A percentile compares a stretch with the other conserved stretches of the same genome.
Conservation (phyloP, 192 early-diverging fungal genomes). For the Coemansia sp. region DNA sequence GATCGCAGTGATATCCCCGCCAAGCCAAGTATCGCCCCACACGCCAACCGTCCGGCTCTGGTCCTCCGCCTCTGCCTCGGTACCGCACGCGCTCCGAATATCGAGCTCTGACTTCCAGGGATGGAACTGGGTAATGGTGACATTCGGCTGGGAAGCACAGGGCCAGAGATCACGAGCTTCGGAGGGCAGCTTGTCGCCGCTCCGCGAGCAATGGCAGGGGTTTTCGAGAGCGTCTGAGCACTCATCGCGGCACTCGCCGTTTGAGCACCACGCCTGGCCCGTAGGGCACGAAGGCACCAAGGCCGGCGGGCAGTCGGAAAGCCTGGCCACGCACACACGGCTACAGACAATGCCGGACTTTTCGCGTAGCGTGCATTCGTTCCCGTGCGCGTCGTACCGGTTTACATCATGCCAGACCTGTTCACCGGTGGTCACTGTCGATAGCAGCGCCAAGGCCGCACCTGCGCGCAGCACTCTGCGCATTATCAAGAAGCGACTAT, state of each 20-base stretch:
- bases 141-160: slow-evolving; percentile 23
- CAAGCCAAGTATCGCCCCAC: slow-evolving; percentile 20
- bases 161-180: slow-evolving; percentile 12
- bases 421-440: no score
- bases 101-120: slow-evolving; percentile 25
- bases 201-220: slow-evolving; percentile 42
- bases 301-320: slow-evolving; percentile 23
- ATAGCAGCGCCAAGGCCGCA: no score
- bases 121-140: slow-evolving; percentile 43
- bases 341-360: slow-evolving; percentile 32
- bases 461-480: no score
- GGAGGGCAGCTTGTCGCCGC: slow-evolving; percentile 16
- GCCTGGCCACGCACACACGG: slow-evolving; percentile 32
- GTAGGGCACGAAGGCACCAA: slow-evolving; percentile 31
- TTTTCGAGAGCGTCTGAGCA: slow-evolving; percentile 33
- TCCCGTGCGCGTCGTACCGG: slow-evolving; percentile 44
- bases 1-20: slow-evolving; percentile 4
- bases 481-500: no score
- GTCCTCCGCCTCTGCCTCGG: slow-evolving; percentile 7
- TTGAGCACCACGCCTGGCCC: slow-evolving; percentile 39
- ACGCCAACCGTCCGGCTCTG: slow-evolving; percentile 19
- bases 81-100: slow-evolving; percentile 29
- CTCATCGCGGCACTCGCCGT: slow-evolving; percentile 47
- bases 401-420: slow-evolving; percentile 49
- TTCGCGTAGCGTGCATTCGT: slow-evolving; percentile 41